Percentiles rank a stretch among this genome's conserved stretches.
Conservation (phyloP, 2,329 filamentous ascomycete genomes). For the Trichophyton verrucosum region DNA sequence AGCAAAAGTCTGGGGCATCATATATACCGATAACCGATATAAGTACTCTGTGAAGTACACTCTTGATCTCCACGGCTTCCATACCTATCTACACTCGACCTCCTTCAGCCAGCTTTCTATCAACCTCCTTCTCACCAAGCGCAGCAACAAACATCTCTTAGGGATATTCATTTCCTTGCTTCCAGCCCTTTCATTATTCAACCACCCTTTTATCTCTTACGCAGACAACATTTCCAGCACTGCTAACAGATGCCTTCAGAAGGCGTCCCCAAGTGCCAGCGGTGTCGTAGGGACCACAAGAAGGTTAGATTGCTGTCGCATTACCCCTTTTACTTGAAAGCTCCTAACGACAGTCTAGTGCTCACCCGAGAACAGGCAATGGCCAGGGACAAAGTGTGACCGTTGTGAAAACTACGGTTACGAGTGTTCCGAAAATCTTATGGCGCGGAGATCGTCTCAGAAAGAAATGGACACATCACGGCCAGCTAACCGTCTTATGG, state of each 20-base stretch:
- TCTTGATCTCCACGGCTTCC: neutral
- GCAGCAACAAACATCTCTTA: neutral
- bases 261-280: conserved; percentile 16
- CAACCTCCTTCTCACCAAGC: neutral
- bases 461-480: conserved; percentile 11
- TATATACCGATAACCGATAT: conserved; percentile 9
- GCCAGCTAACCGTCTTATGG: conserved; percentile 6
- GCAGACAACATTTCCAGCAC: neutral
- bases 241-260: conserved; percentile 14
- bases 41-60: conserved; percentile 4
- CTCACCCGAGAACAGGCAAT: conserved; percentile 14
- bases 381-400: conserved; percentile 15
- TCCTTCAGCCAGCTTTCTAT: neutral
- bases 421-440: conserved; percentile 16
- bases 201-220: neutral
- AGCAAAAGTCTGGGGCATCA: conserved; percentile 7
- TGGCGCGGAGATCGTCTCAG: conserved; percentile 14
- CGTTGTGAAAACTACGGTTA: conserved; percentile 16
- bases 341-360: conserved; percentile 12
- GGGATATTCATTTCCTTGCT: neutral
- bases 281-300: conserved; percentile 15
- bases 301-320: conserved; percentile 9
- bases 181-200: neutral
- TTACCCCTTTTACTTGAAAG: neutral
- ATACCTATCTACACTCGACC: neutral